These are phyloP conservation scores for Triticum dicoccoides DNA, from an alignment of 176 grass and related monocot species.

Conservation along the genomic window DNA sequence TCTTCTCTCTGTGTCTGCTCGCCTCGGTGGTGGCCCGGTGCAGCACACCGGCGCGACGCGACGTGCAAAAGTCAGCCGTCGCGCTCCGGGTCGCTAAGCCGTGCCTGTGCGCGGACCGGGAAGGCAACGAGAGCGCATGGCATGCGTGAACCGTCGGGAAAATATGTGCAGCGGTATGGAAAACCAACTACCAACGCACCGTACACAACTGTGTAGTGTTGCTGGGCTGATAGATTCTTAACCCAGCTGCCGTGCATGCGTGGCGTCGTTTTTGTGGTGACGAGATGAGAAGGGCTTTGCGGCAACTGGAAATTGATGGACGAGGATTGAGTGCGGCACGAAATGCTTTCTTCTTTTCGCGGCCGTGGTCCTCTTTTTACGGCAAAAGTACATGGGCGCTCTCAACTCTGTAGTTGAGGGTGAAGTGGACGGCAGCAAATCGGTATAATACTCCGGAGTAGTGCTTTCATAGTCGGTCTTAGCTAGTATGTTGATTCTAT, in stretches of 20 bases:
- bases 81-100: not conserved
- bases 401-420: not conserved
- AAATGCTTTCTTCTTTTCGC: not conserved
- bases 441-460: not conserved
- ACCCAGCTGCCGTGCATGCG: not conserved
- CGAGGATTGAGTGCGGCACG: not conserved
- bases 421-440: not conserved
- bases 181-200: not conserved
- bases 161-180: no score
- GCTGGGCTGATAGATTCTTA: not conserved
- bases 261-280: constrained; percentile 14
- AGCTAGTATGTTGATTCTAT: not conserved
- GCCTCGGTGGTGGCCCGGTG: not conserved
- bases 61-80: constrained; percentile 25
- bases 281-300: not conserved
- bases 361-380: not conserved
- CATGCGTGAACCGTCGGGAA: not conserved
- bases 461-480: not conserved
- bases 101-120: not conserved
- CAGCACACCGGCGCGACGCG: not conserved
- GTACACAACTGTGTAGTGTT: no score
- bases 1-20: not conserved
- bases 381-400: not conserved
- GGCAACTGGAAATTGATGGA: not conserved
- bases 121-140: not conserved